phyloP scores from a whole-genome alignment of 1,284 basidiomycete species.

The Inonotus hispidus region DNA sequence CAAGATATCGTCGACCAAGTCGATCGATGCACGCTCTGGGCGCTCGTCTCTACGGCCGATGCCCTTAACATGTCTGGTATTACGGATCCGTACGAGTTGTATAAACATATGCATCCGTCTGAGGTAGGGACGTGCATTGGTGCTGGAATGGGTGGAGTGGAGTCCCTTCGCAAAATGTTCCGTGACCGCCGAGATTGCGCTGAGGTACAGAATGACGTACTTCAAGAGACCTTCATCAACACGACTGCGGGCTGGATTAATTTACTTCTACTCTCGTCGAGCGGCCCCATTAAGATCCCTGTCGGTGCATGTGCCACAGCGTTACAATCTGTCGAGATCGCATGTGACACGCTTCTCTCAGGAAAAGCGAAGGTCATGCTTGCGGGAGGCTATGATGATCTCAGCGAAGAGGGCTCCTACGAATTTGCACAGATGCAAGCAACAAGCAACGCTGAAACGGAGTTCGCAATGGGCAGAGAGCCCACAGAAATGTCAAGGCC shows the following conservation, averaged over 20 bases:
- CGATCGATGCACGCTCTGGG: conserved; percentile 94
- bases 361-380: conserved; percentile 99
- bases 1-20: conserved; percentile 94
- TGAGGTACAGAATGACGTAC: conserved; percentile 96
- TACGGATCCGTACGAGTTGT: conserved; percentile 95
- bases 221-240: conserved; percentile 99
- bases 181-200: conserved; percentile 96
- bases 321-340: conserved; percentile 96
- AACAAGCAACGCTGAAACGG: conserved; percentile 93
- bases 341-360: conserved; percentile 89
- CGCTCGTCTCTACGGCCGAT: conserved; percentile 91
- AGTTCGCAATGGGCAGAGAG: conserved; percentile 98
- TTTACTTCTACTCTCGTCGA: conserved; percentile 87
- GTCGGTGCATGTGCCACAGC: conserved; percentile 99
- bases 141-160: conserved; percentile 96
- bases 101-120: conserved; percentile 94
- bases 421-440: conserved; percentile 99
- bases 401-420: conserved; percentile 94
- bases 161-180: conserved; percentile 92
- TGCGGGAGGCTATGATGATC: conserved; percentile 96
- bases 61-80: conserved; percentile 96
- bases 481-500: conserved; percentile 98
- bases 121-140: conserved; percentile 91
- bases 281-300: conserved; percentile 97
- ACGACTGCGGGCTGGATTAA: conserved; percentile 98